phyloP scores from a whole-genome alignment of 2,329 filamentous ascomycete genomes.

The Microascus cirrosus region DNA sequence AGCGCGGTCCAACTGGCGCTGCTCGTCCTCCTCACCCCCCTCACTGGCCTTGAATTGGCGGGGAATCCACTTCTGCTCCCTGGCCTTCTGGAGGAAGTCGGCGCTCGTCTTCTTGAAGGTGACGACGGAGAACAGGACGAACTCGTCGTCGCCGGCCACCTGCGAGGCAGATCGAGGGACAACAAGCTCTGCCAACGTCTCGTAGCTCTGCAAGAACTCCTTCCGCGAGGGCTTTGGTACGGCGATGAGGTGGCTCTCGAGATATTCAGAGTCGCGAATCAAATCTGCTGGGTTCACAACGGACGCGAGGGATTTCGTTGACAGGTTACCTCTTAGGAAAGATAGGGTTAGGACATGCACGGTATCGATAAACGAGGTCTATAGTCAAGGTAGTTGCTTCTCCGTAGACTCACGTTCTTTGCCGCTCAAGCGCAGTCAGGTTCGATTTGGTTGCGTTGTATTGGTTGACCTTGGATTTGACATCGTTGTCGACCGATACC shows the following conservation, averaged over 20 bases:
- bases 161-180: conserved; percentile 78
- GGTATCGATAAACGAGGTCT: not conserved
- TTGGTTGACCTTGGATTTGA: conserved; percentile 87
- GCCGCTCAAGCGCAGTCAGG: conserved; percentile 69
- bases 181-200: conserved; percentile 81
- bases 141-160: conserved; percentile 80
- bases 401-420: conserved; percentile 59
- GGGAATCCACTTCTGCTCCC: conserved; percentile 90
- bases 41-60: conserved; percentile 90
- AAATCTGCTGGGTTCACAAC: conserved; percentile 73
- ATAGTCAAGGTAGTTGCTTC: conserved; percentile 7
- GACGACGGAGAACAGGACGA: conserved; percentile 76
- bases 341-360: not conserved
- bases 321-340: conserved; percentile 67
- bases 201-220: conserved; percentile 83
- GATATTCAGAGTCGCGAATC: conserved; percentile 85
- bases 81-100: conserved; percentile 85
- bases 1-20: conserved; percentile 72
- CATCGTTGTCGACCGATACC: conserved; percentile 85
- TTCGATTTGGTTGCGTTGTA: conserved; percentile 88
- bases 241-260: conserved; percentile 89
- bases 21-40: conserved; percentile 81
- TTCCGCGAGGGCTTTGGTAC: conserved; percentile 72
- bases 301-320: conserved; percentile 85
- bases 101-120: conserved; percentile 83